Conservation (phyloP, 441 rosid genomes). For the Jatropha podagrica region DNA sequence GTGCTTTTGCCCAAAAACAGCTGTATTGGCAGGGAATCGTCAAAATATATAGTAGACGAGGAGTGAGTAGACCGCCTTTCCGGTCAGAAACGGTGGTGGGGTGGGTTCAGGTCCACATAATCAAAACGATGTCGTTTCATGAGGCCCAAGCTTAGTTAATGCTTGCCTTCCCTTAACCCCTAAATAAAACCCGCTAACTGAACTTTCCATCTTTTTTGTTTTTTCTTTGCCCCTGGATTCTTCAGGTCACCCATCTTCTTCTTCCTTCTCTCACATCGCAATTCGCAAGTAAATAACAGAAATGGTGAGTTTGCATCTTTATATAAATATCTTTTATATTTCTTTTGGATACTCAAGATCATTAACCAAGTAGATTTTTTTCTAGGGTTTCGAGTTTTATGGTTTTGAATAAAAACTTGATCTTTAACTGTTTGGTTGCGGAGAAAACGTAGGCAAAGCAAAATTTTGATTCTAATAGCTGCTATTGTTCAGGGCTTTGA, state of each 20-base stretch:
- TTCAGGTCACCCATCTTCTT: background rate
- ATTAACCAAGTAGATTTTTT: background rate
- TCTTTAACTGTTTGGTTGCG: background rate
- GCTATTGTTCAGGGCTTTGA: background rate
- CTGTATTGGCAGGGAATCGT: background rate
- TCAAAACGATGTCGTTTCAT: background rate
- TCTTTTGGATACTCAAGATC: background rate
- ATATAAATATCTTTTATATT: background rate
- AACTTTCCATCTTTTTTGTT: background rate
- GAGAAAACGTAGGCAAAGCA: background rate
- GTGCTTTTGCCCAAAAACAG: background rate
- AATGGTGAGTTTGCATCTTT: constrained; percentile 3
- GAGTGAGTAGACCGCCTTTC: background rate
- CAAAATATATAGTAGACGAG: background rate
- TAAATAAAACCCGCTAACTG: background rate
- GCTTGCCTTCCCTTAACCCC: background rate
- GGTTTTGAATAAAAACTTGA: background rate
- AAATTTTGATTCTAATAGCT: background rate
- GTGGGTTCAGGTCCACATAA: background rate
- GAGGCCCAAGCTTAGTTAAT: no score
- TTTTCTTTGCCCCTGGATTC: background rate
- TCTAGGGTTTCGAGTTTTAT: background rate
- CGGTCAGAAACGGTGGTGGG: background rate
- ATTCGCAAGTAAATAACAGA: background rate
- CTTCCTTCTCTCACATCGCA: background rate